Evolutionary conservation across 1,284 basidiomycete genomes (phyloP), one percentile per base, ranked within the genome.

Genomic region (Mycena sp.): DNA sequence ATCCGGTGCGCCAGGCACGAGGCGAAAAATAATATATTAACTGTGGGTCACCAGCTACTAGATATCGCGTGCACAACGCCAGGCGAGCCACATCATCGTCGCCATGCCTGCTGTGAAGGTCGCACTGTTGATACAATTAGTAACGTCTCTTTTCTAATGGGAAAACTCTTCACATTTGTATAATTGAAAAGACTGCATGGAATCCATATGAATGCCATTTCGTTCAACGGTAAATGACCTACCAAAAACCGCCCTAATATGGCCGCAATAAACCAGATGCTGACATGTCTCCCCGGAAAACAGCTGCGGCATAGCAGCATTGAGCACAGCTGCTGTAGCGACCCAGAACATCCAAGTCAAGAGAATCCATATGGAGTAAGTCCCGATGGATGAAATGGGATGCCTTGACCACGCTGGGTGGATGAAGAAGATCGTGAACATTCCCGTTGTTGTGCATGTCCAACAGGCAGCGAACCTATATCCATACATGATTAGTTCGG

Each of bases 301-400:
- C 38, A 86, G 58, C 9, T 72, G 72, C 1, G 84, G 83, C 29
- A 84, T 69, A 7, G 83, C 78, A 35, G 75, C 74, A 64, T 84
- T 83, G 46, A 88, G 69, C 16, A 83, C 72, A 0, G 80, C 81
- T 4, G 84, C 78, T 48, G 84, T 83, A 14, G 85, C 76, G 25
- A 87, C 77, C 87, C 87, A 88, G 40, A 86, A 77, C 21, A 81
- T 67, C 83, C 84, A 87, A n/a, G 85, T 86, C 1, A 80, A 58
- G 26, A 85, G 73, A 2, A 81, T 71, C 86, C 87, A 88, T 38
- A 86, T 71, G 14, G 78, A 78, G 69, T 89, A 87, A 0, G 84
- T 77, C 9, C 86, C 86, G 45, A 88, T 73, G 16, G 87, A 88
- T 17, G 82, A 78, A 17, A 86, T 63, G 3, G 82, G 78, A 59